Evolutionary conservation across 2,329 filamentous ascomycete species (phyloP).

Genomic region (Pestalotiopsis sp.): DNA sequence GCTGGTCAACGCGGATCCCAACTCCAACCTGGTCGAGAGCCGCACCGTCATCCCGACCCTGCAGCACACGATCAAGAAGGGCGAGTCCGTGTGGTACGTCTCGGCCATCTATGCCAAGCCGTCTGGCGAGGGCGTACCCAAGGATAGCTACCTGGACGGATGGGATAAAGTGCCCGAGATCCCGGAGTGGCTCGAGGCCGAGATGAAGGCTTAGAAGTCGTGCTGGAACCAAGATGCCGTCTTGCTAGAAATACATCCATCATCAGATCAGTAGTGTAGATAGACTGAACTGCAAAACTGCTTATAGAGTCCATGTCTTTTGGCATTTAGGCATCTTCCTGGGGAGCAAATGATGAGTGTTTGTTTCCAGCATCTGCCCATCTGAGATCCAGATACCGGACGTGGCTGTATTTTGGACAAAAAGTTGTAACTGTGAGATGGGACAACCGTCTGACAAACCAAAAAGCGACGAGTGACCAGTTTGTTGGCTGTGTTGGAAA

Average conservation of each 20-base stretch:
- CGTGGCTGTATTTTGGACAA: no score
- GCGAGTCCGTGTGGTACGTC: constrained; percentile 64
- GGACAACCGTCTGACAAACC: no score
- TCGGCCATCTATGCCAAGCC: constrained; percentile 73
- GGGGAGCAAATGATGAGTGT: no score
- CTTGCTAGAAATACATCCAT: not conserved
- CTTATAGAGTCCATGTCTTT: no score
- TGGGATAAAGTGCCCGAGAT: constrained; percentile 61
- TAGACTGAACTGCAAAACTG: no score
- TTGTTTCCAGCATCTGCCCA: no score
- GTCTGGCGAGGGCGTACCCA: constrained; percentile 50
- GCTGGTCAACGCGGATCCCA: constrained; percentile 74
- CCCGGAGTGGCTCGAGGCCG: constrained; percentile 59
- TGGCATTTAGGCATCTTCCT: no score
- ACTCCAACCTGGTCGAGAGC: constrained; percentile 74
- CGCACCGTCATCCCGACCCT: constrained; percentile 72
- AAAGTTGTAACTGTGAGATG: no score
- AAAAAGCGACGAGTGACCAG: no score
- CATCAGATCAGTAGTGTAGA: no score
- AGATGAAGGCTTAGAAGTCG: constrained; percentile 38
- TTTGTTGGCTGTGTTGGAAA: no score
- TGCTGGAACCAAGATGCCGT: not conserved
- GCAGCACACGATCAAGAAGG: constrained; percentile 59
- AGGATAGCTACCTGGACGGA: constrained; percentile 54
- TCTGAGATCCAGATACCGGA: no score